These are phyloP conservation scores for Mycena filopes DNA, from an alignment of 768 basidiomycete species.

Conservation along the genomic window DNA sequence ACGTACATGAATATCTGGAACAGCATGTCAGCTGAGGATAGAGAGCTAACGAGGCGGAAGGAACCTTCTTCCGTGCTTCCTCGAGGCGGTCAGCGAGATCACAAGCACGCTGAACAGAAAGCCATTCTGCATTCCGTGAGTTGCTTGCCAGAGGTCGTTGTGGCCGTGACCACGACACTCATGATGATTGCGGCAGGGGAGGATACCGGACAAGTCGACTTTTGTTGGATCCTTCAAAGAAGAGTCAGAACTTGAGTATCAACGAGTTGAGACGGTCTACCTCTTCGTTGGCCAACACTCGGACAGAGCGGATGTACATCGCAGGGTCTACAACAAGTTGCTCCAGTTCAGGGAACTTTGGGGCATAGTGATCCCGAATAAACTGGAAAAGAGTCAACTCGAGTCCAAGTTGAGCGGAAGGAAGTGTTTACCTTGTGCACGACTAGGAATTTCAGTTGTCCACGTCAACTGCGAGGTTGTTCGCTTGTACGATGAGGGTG, in stretches of 20 bases:
- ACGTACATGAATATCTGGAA: slow-evolving; percentile 97
- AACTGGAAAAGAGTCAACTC: slow-evolving; percentile 64
- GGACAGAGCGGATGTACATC: slow-evolving; percentile 93
- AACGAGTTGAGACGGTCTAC: slow-evolving; percentile 49
- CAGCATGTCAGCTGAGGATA: not conserved
- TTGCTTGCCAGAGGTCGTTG: slow-evolving; percentile 84
- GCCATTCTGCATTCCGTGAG: slow-evolving; percentile 80
- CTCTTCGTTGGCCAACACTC: slow-evolving; percentile 86
- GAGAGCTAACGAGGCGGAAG: slow-evolving; percentile 8
- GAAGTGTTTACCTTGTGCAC: slow-evolving; percentile 84
- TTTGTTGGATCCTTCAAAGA: slow-evolving; percentile 81
- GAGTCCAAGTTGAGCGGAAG: slow-evolving; percentile 35
- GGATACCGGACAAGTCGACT: slow-evolving; percentile 79
- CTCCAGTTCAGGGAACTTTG: slow-evolving; percentile 96
- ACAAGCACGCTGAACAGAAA: slow-evolving; percentile 84
- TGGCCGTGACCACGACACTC: slow-evolving; percentile 96
- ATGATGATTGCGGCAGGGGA: slow-evolving; percentile 93
- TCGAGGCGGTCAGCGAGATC: slow-evolving; percentile 90
- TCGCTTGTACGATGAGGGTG: slow-evolving; percentile 94
- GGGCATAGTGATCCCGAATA: slow-evolving; percentile 96
- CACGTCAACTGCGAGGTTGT: slow-evolving; percentile 97
- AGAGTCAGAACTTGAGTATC: slow-evolving; percentile 12
- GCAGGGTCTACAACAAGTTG: slow-evolving; percentile 92
- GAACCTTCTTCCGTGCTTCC: slow-evolving; percentile 88
- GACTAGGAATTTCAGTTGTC: slow-evolving; percentile 97